Conservation (phyloP, 2,329 filamentous ascomycete species). For the Arthrobotrys entomopaga region DNA sequence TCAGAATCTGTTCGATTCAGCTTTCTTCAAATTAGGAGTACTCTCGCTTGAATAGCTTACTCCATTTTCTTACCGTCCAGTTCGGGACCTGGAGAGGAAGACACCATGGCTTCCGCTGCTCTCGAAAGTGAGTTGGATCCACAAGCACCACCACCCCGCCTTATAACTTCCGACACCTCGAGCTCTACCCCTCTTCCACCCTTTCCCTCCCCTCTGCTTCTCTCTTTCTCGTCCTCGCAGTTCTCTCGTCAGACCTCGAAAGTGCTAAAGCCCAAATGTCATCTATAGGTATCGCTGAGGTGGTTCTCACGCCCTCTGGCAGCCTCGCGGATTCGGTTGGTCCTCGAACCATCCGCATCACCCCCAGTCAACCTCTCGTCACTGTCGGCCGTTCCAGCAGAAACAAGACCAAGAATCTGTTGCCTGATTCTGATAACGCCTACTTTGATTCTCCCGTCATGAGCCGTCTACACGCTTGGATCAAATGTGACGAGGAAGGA, state of each 20-base stretch:
- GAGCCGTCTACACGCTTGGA: conserved; percentile 73
- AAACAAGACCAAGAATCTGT: conserved; percentile 61
- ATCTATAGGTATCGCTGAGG: conserved; percentile 31
- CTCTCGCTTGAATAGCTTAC: not conserved
- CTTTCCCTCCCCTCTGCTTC: not conserved
- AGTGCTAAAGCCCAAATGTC: conserved; percentile 31
- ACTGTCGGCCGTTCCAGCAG: conserved; percentile 66
- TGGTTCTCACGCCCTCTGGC: conserved; percentile 37
- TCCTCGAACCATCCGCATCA: conserved; percentile 35
- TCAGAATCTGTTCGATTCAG: too few species aligned
- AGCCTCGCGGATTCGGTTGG: conserved; percentile 43
- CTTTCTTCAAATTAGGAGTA: too few species aligned
- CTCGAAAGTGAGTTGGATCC: conserved; percentile 48
- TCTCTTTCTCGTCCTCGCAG: not conserved
- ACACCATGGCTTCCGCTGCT: conserved; percentile 45
- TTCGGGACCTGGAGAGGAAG: conserved; percentile 29
- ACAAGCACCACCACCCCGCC: conserved; percentile 51
- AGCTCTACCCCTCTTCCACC: not conserved
- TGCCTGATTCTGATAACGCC: conserved; percentile 67
- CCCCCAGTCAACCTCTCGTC: conserved; percentile 24
- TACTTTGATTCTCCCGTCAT: conserved; percentile 79
- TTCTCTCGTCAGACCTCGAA: not conserved
- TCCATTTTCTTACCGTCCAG: conserved; percentile 20
- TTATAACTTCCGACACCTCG: conserved; percentile 44
- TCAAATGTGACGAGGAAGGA: conserved; percentile 58